Evolutionary conservation across 305 asterid species (phyloP), one percentile per base, ranked within the genome.

Genomic region (Coffea humblotiana): DNA sequence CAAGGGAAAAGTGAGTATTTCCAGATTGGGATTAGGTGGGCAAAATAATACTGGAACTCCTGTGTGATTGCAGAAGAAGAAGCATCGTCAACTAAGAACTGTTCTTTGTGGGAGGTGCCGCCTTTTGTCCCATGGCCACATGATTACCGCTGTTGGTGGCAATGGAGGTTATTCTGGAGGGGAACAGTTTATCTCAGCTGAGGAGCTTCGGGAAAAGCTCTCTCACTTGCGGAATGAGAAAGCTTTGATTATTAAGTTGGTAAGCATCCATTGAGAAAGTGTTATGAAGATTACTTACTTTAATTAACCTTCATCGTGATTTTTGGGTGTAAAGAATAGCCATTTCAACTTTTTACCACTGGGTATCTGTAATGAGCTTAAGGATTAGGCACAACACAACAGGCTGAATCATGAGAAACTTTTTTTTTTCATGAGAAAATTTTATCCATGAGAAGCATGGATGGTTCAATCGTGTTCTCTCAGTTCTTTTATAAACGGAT

Each of bases 71-170:
- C 91, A 96, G 99, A 96, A 96, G 88, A 96, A 94, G 96, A 94
- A 94, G 71, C 98, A 96, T 75, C 89, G 81, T 82, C 98, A 94
- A 84, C 90, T 96, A 10, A 90, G 88, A 77, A 90, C 87, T 25
- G 92, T 96, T 84, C 83, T 94, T 45, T 96, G 98, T 80, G 98
- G 99, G 86, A 90, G 99, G 87, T 96, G 99, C 89, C 92, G 78
- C 78, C 97, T 94, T 76, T 80, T 96, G 82, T 96, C 99, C 43
- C 98, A 96, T 76, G 99, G 99, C 49, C 97, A 92, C 84, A 91
- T 96, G 98, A 90, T 94, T 85, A 96, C 98, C 78, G 99, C 99
- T 75, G 99, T 96, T 82, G 99, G 99, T 83, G 98, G 99, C 69
- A 90, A 94, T 85, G 99, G 99, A 70, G 99, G 99, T 66, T 96